Evolutionary conservation across 257 asterid genomes (phyloP).

Genomic region (Solanum bulbocastanum): DNA sequence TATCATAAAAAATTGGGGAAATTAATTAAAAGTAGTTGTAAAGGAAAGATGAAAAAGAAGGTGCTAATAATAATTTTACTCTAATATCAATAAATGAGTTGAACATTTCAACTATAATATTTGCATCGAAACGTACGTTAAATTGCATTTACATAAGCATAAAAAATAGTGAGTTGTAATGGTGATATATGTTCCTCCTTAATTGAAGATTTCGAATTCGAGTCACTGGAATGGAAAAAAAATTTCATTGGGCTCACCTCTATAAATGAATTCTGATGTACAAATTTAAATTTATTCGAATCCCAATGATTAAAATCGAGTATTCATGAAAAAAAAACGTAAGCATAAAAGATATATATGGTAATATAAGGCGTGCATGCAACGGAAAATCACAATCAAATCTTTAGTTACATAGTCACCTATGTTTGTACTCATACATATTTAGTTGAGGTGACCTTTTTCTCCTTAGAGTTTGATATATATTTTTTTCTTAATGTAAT

Average conservation of each 20-base stretch:
- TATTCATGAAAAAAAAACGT: not conserved
- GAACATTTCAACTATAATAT: not conserved
- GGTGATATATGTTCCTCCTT: not conserved
- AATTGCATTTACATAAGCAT: not conserved
- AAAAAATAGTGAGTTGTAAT: not conserved
- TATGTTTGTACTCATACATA: not conserved
- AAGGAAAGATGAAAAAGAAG: not conserved
- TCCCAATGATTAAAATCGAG: not conserved
- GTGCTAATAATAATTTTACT: not conserved
- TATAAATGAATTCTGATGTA: accelerated
- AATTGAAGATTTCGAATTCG: accelerated
- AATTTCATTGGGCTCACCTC: not conserved
- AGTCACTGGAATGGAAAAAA: accelerated
- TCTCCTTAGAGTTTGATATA: not conserved
- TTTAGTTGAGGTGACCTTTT: not conserved
- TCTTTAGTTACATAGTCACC: not conserved
- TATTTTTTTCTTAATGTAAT: not conserved
- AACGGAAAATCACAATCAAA: not conserved
- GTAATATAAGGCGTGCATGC: not conserved
- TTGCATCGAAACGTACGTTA: not conserved
- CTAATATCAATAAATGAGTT: not conserved
- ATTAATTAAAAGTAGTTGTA: not conserved
- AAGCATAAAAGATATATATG: not conserved
- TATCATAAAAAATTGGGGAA: not conserved
- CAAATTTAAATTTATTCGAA: not conserved